Percentiles rank a stretch among this genome's conserved stretches.
These are phyloP conservation scores for Cicer chorassanicum DNA, from an alignment of 306 rosid species.

Conservation along the genomic window DNA sequence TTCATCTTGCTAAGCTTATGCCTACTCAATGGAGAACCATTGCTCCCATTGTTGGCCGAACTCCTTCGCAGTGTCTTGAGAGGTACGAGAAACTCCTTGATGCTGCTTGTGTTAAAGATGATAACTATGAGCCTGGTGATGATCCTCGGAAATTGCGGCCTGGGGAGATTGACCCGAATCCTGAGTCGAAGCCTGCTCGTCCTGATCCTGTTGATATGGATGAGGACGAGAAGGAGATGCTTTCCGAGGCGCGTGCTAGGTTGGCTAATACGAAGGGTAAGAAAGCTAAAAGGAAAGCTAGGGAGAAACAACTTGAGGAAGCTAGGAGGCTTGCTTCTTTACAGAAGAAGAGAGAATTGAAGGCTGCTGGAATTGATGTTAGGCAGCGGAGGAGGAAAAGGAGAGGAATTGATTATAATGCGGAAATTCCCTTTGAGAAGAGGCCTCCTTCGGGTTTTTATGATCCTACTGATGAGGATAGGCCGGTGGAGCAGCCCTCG, in stretches of 20 bases:
- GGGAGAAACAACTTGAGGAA: constrained; percentile 97
- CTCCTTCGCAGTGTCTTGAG: constrained; percentile 91
- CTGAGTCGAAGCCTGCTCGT: constrained; percentile 93
- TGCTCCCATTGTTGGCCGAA: constrained; percentile 94
- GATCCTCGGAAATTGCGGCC: constrained; percentile 93
- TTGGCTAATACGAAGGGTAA: constrained; percentile 92
- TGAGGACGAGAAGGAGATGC: constrained; percentile 99
- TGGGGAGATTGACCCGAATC: constrained; percentile 95
- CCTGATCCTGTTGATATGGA: constrained; percentile 99
- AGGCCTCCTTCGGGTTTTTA: constrained; percentile 94
- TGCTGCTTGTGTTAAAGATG: constrained; percentile 95
- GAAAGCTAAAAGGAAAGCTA: constrained; percentile 92
- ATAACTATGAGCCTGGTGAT: constrained; percentile 89
- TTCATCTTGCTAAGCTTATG: constrained; percentile 97
- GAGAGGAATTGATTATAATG: constrained; percentile 90
- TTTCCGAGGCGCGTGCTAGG: constrained; percentile 96
- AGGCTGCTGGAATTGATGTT: constrained; percentile 92
- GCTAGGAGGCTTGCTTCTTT: constrained; percentile 97
- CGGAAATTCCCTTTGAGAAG: constrained; percentile 93
- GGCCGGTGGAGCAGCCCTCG: constrained; percentile 72
- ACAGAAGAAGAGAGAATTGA: constrained; percentile 91
- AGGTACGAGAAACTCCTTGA: constrained; percentile 92
- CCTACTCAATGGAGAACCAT: constrained; percentile 98
- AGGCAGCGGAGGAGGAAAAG: constrained; percentile 91
- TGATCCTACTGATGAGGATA: constrained; percentile 79